A percentile compares a stretch with the other conserved stretches of the same genome.
Evolutionary conservation across 176 grass and related monocot genomes (phyloP).

Genomic region (Musa itinerans): DNA sequence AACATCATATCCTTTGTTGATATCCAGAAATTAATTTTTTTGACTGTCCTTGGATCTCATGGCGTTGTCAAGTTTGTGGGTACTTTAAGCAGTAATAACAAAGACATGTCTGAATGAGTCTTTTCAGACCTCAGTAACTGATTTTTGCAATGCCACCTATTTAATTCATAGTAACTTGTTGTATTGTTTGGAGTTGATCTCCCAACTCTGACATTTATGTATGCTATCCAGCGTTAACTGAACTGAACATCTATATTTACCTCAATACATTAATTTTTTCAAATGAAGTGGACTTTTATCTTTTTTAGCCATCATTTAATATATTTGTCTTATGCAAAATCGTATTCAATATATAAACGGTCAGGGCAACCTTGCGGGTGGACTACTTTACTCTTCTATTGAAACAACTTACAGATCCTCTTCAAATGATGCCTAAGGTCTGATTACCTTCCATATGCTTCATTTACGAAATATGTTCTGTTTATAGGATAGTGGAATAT

Average conservation of each 20-base stretch:
- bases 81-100: background rate
- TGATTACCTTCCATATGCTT: conserved; percentile 9
- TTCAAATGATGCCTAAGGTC: conserved; percentile 75
- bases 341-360: conserved; percentile 19
- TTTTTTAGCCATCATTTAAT: background rate
- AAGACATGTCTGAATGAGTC: background rate
- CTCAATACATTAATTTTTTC: background rate
- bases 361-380: conserved; percentile 70
- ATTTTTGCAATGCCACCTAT: too few species aligned
- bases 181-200: background rate
- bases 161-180: background rate
- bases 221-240: background rate
- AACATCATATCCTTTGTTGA: background rate
- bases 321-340: background rate
- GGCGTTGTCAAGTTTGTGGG: background rate
- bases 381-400: conserved; percentile 83
- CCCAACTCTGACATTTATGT: background rate
- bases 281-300: background rate
- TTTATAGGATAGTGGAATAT: background rate
- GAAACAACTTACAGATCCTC: conserved; percentile 55
- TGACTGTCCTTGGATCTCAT: background rate
- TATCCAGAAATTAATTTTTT: background rate
- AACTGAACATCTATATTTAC: background rate
- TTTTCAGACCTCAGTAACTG: too few species aligned
- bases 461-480: too few species aligned